Evolutionary conservation across 805 yeast species (phyloP).

Genomic region (Candida tammaniensis): DNA sequence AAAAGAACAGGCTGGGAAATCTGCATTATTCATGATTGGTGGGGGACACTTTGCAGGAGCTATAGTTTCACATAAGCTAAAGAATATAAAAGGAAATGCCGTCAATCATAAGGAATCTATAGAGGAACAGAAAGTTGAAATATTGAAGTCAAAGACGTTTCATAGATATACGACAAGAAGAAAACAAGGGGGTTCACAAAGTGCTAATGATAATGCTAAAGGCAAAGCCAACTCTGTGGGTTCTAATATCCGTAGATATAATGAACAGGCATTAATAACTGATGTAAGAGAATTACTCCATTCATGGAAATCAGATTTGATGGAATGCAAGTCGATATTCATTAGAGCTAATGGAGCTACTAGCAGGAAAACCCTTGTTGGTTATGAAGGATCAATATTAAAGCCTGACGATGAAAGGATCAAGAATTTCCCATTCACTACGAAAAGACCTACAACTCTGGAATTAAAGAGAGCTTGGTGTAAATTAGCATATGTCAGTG

Average conservation of each 20-base stretch:
- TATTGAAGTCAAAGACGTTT: conserved; percentile 77
- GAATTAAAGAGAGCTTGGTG: conserved; percentile 87
- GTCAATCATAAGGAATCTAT: conserved; percentile 41
- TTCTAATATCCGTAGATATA: conserved; percentile 81
- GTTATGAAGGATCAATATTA: conserved; percentile 59
- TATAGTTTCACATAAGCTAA: conserved; percentile 69
- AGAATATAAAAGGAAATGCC: conserved; percentile 54
- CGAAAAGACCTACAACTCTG: conserved; percentile 77
- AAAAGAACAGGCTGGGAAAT: conserved; percentile 32
- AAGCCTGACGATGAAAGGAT: conserved; percentile 58
- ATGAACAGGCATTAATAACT: conserved; percentile 75
- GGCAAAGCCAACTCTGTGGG: conserved; percentile 98
- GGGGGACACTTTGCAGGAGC: conserved; percentile 99
- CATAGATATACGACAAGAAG: conserved; percentile 95
- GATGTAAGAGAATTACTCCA: conserved; percentile 72
- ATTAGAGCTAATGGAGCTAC: conserved; percentile 77
- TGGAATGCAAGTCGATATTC: conserved; percentile 66
- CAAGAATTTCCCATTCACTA: conserved; percentile 79
- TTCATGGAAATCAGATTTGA: conserved; percentile 62
- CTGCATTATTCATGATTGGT: conserved; percentile 90
- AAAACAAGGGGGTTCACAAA: conserved; percentile 96
- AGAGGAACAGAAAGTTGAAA: conserved; percentile 60
- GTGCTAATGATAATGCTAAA: conserved; percentile 85
- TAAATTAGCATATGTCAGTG: conserved; percentile 59
- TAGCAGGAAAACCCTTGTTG: conserved; percentile 62